Percentiles rank a stretch among this genome's conserved stretches.
Conservation (phyloP, 805 yeast species). For the Yamadazyma olivae region DNA sequence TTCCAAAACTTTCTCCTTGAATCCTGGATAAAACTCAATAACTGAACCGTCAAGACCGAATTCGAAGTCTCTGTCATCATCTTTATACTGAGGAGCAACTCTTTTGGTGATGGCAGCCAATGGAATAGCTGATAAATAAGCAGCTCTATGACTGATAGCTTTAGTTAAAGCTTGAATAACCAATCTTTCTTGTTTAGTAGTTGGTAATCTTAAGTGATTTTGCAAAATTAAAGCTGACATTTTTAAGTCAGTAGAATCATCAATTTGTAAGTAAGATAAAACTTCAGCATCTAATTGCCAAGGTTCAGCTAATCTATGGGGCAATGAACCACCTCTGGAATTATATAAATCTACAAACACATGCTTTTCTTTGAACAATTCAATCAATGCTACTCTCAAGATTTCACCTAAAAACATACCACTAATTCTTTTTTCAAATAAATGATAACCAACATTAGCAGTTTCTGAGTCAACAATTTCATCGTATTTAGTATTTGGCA, state of each 20-base stretch:
- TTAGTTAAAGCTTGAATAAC: constrained; percentile 72
- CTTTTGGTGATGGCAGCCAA: constrained; percentile 81
- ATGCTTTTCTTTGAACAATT: constrained; percentile 56
- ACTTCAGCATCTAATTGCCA: constrained; percentile 81
- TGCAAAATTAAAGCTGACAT: constrained; percentile 68
- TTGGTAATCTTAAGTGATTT: constrained; percentile 66
- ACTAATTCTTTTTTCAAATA: constrained; percentile 88
- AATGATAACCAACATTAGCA: constrained; percentile 81
- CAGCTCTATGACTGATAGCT: constrained; percentile 86
- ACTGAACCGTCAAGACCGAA: constrained; percentile 96
- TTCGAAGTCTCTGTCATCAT: constrained; percentile 64
- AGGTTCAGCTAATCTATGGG: constrained; percentile 68
- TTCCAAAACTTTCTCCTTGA: constrained; percentile 73
- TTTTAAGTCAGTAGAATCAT: constrained; percentile 68
- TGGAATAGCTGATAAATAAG: constrained; percentile 84
- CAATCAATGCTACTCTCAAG: constrained; percentile 68
- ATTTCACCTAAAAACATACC: constrained; percentile 95
- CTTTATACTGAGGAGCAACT: constrained; percentile 53
- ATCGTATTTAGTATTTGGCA: constrained; percentile 83
- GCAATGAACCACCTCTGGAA: constrained; percentile 40
- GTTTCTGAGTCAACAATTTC: constrained; percentile 65
- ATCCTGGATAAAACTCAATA: constrained; percentile 90
- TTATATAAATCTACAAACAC: constrained; percentile 54
- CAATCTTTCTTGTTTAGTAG: constrained; percentile 66
- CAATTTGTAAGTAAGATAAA: constrained; percentile 83